phyloP scores from a whole-genome alignment of 2,329 filamentous ascomycete genomes.

The Tolypocladium tropicale region DNA sequence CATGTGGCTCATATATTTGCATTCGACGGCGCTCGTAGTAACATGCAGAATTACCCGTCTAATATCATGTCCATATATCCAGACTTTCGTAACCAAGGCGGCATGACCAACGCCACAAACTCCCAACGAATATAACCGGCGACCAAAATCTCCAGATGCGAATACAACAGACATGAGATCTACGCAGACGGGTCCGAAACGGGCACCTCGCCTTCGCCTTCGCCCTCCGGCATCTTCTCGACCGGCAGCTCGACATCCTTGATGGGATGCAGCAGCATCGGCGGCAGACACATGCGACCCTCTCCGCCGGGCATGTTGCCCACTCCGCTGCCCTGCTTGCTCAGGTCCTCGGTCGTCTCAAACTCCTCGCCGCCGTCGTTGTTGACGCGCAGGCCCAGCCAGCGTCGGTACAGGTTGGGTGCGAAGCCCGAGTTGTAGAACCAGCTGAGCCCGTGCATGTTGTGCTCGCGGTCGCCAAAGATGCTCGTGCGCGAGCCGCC shows the following conservation, averaged over 20 bases:
- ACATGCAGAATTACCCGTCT: background rate
- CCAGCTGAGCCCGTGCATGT: constrained; percentile 79
- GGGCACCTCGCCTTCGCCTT: constrained; percentile 15
- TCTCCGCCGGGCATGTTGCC: constrained; percentile 54
- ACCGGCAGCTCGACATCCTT: constrained; percentile 64
- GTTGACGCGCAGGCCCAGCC: constrained; percentile 74
- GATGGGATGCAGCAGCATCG: constrained; percentile 81
- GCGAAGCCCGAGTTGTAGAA: constrained; percentile 84
- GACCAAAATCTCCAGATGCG: background rate
- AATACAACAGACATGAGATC: background rate
- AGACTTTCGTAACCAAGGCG: background rate
- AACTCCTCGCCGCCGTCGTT: constrained; percentile 70
- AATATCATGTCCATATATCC: background rate
- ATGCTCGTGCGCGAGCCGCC: constrained; percentile 65
- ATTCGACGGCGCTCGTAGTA: background rate
- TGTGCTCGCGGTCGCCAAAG: constrained; percentile 80
- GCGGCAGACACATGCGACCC: constrained; percentile 83
- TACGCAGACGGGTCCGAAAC: constrained; percentile 36
- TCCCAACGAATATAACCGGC: constrained; percentile 1
- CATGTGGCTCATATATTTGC: background rate
- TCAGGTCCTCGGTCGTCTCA: constrained; percentile 49
- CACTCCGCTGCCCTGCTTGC: constrained; percentile 37
- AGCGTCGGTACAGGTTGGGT: constrained; percentile 70
- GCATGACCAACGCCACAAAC: constrained; percentile 2
- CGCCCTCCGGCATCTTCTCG: constrained; percentile 38